phyloP scores from a whole-genome alignment of 805 yeast species.

The Nakazawaea populi region DNA sequence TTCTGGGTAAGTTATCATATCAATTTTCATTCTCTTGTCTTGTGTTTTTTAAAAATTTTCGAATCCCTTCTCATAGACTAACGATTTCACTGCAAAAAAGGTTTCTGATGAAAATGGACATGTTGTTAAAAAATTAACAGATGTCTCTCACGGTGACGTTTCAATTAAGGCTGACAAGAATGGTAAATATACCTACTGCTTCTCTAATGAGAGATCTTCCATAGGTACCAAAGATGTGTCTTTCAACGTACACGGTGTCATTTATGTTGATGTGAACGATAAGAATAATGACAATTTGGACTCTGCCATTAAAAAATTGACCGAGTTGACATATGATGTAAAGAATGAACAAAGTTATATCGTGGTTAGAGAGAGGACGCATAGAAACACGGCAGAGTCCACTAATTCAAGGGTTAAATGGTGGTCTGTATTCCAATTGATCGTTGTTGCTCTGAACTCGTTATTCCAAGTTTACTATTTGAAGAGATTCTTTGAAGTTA shows the following conservation, averaged over 20 bases:
- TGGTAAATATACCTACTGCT: conserved; percentile 86
- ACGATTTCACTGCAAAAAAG: conserved; percentile 12
- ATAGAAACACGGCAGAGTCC: conserved; percentile 97
- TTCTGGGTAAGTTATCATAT: conserved; percentile 40
- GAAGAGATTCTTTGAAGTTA: conserved; percentile 93
- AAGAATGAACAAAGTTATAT: conserved; percentile 90
- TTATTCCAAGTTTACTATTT: conserved; percentile 90
- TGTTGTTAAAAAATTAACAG: conserved; percentile 42
- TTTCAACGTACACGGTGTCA: conserved; percentile 90
- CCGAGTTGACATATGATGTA: conserved; percentile 75
- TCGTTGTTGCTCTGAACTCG: conserved; percentile 81
- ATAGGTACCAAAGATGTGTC: conserved; percentile 83
- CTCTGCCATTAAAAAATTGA: conserved; percentile 69
- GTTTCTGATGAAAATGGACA: conserved; percentile 37
- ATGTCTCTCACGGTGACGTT: conserved; percentile 77
- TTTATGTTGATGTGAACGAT: conserved; percentile 70
- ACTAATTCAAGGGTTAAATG: conserved; percentile 95
- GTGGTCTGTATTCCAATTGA: conserved; percentile 92
- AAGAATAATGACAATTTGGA: conserved; percentile 74
- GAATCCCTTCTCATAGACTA: not conserved
- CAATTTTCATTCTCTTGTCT: too few species aligned
- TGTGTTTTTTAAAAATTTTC: not conserved
- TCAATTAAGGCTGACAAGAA: conserved; percentile 54
- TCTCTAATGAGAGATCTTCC: conserved; percentile 76
- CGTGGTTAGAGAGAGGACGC: conserved; percentile 94